phyloP scores from a whole-genome alignment of 2,329 filamentous ascomycete species.

The Coniochaeta ligniaria region DNA sequence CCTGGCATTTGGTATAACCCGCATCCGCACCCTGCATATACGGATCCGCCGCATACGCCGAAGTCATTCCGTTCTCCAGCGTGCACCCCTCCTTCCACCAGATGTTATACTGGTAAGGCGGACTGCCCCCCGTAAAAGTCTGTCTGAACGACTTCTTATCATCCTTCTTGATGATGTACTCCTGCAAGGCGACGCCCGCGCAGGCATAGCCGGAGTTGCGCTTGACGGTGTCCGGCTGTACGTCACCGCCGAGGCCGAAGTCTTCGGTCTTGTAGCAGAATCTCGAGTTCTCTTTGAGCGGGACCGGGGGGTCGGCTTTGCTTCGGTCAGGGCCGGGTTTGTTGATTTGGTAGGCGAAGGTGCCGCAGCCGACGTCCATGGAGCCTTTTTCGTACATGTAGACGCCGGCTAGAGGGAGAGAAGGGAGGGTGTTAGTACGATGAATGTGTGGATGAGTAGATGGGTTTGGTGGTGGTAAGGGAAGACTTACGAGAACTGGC shows the following conservation, averaged over 20 bases:
- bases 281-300: neutral
- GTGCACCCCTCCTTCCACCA: neutral
- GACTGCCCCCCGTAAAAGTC: neutral
- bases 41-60: neutral
- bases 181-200: neutral
- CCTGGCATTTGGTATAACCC: neutral
- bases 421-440: neutral
- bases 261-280: neutral
- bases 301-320: too few species aligned
- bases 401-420: neutral
- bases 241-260: neutral
- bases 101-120: slow-evolving; percentile 2
- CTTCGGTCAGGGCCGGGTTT: neutral
- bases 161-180: neutral
- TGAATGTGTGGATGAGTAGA: neutral
- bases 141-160: neutral
- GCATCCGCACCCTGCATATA: neutral
- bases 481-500: neutral
- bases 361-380: neutral
- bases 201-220: neutral
- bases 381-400: neutral
- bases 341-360: neutral
- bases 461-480: neutral
- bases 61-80: neutral
- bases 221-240: too few species aligned